A percentile compares a stretch with the other conserved stretches of the same genome.
Conservation (phyloP, 345 rosid species). For the Capsella bursapastoris region DNA sequence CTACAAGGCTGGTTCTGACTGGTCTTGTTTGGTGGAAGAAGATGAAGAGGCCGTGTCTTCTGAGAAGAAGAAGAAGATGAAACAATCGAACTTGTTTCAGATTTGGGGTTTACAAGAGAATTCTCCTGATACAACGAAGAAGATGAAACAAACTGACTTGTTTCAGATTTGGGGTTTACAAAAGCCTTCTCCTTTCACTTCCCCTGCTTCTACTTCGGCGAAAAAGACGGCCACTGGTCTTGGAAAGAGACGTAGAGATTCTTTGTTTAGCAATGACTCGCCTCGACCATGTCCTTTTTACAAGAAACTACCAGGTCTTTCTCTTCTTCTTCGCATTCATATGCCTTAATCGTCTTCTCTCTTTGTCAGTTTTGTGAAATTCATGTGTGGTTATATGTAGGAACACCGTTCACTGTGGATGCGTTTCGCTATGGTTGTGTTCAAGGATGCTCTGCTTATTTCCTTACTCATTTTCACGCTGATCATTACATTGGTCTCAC, state of each 20-base stretch:
- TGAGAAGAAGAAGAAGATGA: conserved; percentile 33
- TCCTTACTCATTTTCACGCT: conserved; percentile 77
- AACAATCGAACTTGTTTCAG: conserved; percentile 52
- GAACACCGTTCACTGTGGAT: conserved; percentile 74
- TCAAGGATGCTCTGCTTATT: conserved; percentile 71
- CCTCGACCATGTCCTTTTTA: conserved; percentile 74
- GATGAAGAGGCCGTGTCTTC: conserved; percentile 13
- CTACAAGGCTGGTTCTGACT: conserved; percentile 65
- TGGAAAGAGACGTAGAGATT: conserved; percentile 27
- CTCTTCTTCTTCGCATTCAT: background rate
- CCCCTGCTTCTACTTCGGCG: conserved; percentile 28
- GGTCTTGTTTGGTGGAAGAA: conserved; percentile 54
- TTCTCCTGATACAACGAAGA: conserved; percentile 43
- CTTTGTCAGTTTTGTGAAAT: background rate
- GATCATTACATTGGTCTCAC: conserved; percentile 83
- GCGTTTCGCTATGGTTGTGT: conserved; percentile 76
- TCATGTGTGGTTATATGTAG: conserved; percentile 41
- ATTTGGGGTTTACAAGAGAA: conserved; percentile 61
- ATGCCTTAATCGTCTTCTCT: background rate
- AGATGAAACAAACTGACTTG: conserved; percentile 60
- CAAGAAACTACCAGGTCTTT: conserved; percentile 71
- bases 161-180: conserved; percentile 71
- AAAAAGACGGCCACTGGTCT: conserved; percentile 1
- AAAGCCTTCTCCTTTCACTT: conserved; percentile 42
- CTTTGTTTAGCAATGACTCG: conserved; percentile 25